phyloP scores from a whole-genome alignment of 768 basidiomycete species.

The Amanita inopinata region DNA sequence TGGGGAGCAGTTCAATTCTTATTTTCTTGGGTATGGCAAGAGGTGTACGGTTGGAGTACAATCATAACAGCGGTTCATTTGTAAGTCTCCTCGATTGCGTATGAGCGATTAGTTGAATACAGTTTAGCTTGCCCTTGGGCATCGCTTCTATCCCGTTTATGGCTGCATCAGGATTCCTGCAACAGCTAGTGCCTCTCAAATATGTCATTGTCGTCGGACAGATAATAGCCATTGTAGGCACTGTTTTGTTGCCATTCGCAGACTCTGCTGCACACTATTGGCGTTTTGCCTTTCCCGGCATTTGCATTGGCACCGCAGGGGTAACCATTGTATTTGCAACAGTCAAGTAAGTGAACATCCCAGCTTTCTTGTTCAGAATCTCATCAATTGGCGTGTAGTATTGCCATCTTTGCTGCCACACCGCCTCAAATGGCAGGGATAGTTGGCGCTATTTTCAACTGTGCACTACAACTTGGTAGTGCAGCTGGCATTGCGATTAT shows the following conservation, averaged over 20 bases:
- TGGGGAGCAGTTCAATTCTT: slow-evolving; percentile 26
- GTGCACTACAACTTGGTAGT: slow-evolving; percentile 41
- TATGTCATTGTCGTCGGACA: slow-evolving; percentile 36
- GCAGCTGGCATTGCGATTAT: slow-evolving; percentile 42
- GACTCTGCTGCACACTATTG: slow-evolving; percentile 34
- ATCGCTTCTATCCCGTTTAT: slow-evolving; percentile 25
- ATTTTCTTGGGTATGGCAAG: slow-evolving; percentile 31
- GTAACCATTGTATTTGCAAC: slow-evolving; percentile 35
- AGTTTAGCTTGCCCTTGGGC: slow-evolving; percentile 31
- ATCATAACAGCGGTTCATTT: slow-evolving; percentile 30
- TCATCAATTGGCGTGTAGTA: slow-evolving; percentile 26
- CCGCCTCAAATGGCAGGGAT: slow-evolving; percentile 42
- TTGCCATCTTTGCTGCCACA: slow-evolving; percentile 39
- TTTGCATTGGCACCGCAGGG: slow-evolving; percentile 37
- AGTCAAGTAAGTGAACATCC: slow-evolving; percentile 31
- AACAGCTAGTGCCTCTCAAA: slow-evolving; percentile 26
- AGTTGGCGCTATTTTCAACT: slow-evolving; percentile 47
- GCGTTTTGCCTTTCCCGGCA: slow-evolving; percentile 38
- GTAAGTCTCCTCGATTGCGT: slow-evolving; percentile 16
- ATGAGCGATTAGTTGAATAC: slow-evolving; percentile 7
- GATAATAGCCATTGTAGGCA: slow-evolving; percentile 26
- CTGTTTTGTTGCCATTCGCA: slow-evolving; percentile 31
- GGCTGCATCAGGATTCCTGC: slow-evolving; percentile 30
- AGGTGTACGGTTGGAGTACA: slow-evolving; percentile 30
- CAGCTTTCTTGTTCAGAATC: not conserved